Conservation (phyloP, 768 basidiomycete species). For the Lyophyllum atratum region DNA sequence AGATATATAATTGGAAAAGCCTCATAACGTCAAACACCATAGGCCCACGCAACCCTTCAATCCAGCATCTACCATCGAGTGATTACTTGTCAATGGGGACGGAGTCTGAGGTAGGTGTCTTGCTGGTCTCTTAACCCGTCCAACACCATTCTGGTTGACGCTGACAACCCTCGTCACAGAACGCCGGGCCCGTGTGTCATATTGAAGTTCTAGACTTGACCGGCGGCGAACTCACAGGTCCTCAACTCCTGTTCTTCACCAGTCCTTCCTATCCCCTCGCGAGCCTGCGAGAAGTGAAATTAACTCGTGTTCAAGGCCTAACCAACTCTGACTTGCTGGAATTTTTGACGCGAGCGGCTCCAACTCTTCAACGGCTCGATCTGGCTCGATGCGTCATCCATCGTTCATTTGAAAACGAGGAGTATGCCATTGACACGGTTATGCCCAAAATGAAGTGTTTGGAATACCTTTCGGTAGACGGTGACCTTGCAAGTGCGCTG, state of each 20-base stretch:
- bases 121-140: no score
- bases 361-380: constrained; percentile 5
- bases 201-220: neutral
- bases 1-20: neutral
- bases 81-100: no score
- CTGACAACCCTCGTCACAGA: no score
- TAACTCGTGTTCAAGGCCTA: constrained; percentile 1
- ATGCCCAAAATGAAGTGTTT: constrained; percentile 9
- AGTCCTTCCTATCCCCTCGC: neutral
- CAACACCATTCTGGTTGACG: no score
- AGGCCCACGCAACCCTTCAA: no score
- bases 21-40: no score
- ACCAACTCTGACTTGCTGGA: constrained; percentile 11
- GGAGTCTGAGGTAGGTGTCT: neutral
- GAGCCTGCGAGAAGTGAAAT: neutral
- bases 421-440: constrained; percentile 14
- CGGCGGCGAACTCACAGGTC: neutral
- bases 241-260: constrained; percentile 3
- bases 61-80: no score
- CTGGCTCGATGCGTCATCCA: constrained; percentile 8
- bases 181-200: neutral
- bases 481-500: constrained; percentile 4
- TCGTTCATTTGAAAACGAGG: constrained; percentile 8
- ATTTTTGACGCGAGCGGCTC: constrained; percentile 9
- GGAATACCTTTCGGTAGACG: neutral